Conservation (phyloP, 352 stramenopile species). For the Phytophthora fragariaefolia region DNA sequence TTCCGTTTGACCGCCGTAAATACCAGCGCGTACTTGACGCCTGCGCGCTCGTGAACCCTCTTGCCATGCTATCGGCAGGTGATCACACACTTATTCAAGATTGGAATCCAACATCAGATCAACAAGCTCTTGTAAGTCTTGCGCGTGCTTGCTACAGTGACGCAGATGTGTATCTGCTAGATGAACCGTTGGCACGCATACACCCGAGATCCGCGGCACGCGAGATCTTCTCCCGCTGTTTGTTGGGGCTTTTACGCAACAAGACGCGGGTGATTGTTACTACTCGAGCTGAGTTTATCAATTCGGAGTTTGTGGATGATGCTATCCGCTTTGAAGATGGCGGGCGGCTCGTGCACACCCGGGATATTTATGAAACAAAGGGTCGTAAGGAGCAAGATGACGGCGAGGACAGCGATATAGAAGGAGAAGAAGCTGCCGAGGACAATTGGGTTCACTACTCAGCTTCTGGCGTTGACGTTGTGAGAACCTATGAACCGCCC, state of each 20-base stretch:
- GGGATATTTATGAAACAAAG: slow-evolving; percentile 42
- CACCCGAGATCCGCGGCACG: slow-evolving; percentile 66
- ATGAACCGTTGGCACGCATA: slow-evolving; percentile 59
- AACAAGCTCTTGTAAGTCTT: slow-evolving; percentile 79
- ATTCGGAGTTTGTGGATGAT: slow-evolving; percentile 64
- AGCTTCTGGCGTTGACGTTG: slow-evolving; percentile 35
- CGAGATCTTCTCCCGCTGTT: slow-evolving; percentile 87
- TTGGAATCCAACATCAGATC: slow-evolving; percentile 64
- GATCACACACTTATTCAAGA: slow-evolving; percentile 87
- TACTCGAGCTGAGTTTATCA: slow-evolving; percentile 70
- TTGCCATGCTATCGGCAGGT: slow-evolving; percentile 78
- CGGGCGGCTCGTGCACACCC: slow-evolving; percentile 49
- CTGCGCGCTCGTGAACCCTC: slow-evolving; percentile 79
- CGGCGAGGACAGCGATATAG: slow-evolving; percentile 32
- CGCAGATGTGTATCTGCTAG: slow-evolving; percentile 74
- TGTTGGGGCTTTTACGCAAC: slow-evolving; percentile 64
- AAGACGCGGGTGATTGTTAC: slow-evolving; percentile 80
- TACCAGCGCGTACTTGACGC: slow-evolving; percentile 83
- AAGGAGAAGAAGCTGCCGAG: slow-evolving; percentile 27
- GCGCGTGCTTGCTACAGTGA: slow-evolving; percentile 90
- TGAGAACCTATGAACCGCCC: slow-evolving; percentile 9
- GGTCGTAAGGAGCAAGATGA: slow-evolving; percentile 22
- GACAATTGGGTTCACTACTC: slow-evolving; percentile 41
- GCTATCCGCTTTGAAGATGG: slow-evolving; percentile 63
- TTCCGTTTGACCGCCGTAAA: slow-evolving; percentile 66